A percentile compares a stretch with the other conserved stretches of the same genome.
These are phyloP conservation scores for Discostella stelligera DNA, from an alignment of 352 stramenopile genomes.

Conservation along the genomic window DNA sequence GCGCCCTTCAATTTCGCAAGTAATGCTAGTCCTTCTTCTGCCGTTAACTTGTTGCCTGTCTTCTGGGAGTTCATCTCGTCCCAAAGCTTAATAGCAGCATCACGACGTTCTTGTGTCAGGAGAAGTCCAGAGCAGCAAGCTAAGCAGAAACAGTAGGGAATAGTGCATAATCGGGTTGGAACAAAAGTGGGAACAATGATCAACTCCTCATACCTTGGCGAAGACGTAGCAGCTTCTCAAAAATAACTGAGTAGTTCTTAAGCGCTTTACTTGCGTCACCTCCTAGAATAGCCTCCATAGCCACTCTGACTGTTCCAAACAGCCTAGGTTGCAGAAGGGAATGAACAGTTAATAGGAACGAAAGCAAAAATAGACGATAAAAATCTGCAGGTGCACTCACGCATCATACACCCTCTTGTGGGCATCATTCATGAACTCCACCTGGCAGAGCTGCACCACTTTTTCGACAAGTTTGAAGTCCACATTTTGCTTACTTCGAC, in stretches of 20 bases:
- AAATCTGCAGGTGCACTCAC: neutral
- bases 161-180: too few relatives aligned
- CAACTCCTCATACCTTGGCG: constrained; percentile 72
- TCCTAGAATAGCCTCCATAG: constrained; percentile 75
- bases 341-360: too few relatives aligned
- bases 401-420: constrained; percentile 85
- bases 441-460: constrained; percentile 83
- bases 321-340: constrained; percentile 39
- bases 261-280: constrained; percentile 36
- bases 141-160: too few relatives aligned
- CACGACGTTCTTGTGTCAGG: constrained; percentile 57
- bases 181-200: too few relatives aligned
- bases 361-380: too few relatives aligned
- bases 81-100: constrained; percentile 52
- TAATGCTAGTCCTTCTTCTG: constrained; percentile 62
- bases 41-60: constrained; percentile 44
- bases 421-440: constrained; percentile 81
- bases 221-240: constrained; percentile 87
- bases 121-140: constrained; percentile 83
- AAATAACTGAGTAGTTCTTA: constrained; percentile 68
- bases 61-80: constrained; percentile 43
- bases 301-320: constrained; percentile 70
- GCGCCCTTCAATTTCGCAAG: constrained; percentile 61
- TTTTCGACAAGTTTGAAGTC: constrained; percentile 61
- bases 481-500: constrained; percentile 83